A percentile compares a stretch with the other conserved stretches of the same genome.
Evolutionary conservation across 106 monocot genomes (phyloP).

Genomic region (Ottelia alismoides): DNA sequence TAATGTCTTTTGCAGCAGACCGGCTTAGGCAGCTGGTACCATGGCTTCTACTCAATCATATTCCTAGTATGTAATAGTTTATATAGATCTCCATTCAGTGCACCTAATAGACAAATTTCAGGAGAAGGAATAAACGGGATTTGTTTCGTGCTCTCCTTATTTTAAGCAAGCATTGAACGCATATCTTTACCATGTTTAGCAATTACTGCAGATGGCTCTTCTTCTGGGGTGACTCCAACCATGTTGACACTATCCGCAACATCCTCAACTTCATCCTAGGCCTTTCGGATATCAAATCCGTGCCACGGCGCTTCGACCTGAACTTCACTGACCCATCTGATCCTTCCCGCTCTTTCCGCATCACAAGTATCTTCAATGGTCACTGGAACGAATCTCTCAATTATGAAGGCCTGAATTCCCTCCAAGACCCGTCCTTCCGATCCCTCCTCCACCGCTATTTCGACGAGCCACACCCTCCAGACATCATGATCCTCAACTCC

Average conservation of each 20-base stretch:
- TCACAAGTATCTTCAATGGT: constrained; percentile 82
- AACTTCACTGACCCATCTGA: constrained; percentile 36
- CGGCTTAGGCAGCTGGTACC: too few relatives aligned
- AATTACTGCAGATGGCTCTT: constrained; percentile 78
- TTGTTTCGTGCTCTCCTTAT: too few relatives aligned
- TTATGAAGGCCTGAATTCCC: constrained; percentile 55
- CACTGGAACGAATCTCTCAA: constrained; percentile 66
- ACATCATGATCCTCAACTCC: constrained; percentile 53
- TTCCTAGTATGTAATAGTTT: too few relatives aligned
- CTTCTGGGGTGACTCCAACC: constrained; percentile 95
- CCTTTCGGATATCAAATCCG: constrained; percentile 11
- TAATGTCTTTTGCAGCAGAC: too few relatives aligned
- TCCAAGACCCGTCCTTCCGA: constrained; percentile 27
- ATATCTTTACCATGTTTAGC: too few relatives aligned
- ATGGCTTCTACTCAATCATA: too few relatives aligned
- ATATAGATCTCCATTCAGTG: too few relatives aligned
- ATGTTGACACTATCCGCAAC: constrained; percentile 79
- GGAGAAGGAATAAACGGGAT: too few relatives aligned
- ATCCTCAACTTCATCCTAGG: constrained; percentile 59
- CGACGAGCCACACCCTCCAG: constrained; percentile 29
- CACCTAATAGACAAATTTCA: too few relatives aligned
- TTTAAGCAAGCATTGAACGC: too few relatives aligned
- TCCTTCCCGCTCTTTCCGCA: constrained; percentile 32
- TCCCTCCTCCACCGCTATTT: constrained; percentile 33
- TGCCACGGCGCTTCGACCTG: constrained; percentile 46